Base-by-base conservation (phyloP, 140 eudicot species). In the Senecio squalidus region DNA sequence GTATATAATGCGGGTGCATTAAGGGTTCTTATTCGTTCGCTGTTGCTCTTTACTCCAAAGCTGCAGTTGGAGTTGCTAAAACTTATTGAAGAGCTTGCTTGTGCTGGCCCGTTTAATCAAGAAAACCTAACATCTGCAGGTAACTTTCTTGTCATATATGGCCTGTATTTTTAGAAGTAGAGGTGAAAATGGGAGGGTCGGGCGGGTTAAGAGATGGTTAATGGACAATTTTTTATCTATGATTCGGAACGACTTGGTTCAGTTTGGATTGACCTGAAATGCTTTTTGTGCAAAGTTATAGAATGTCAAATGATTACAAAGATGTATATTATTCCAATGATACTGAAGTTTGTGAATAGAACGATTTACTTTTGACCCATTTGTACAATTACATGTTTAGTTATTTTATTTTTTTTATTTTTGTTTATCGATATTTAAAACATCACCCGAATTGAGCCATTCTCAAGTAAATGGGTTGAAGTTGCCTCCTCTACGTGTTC, bases 101-200 rank as follows among this genome's bases (percentile, higher is more conserved):
- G 74, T 63, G 83, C 94, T 65, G 84, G 99, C 62, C 84, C 89
- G 24, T 93, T 79, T 71, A 93, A 88, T 74, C 94, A 82, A 76
- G 99, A 88, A 76, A 93, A 88, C 66, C 90, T 93, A 20, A 93
- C 99, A 40, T 78, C 96, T 67, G 95, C 87, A 33, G 99, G 99
- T 93, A 78, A 38, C 22, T 26, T 49, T 15, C 22, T 40, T 21
- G 18, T 40, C 46, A 48, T 59, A 34, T 23, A 26, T 66, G 48
- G 60, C 67, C 3, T 17, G 51, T 48, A 21, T 25, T 71, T 27
- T 24, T 50, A 13, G n/a, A 38, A 38, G 51, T 58, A 39, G 36
- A 58, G 18, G 64, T 26, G 66, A 5, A 38, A 40, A 15, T 11
- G 20, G 51, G 52, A 15, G 11, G 41, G 43, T 59, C 17, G 30